Base-by-base conservation (phyloP, 2,329 filamentous ascomycete genomes). In the Trichoderma atroviride region DNA sequence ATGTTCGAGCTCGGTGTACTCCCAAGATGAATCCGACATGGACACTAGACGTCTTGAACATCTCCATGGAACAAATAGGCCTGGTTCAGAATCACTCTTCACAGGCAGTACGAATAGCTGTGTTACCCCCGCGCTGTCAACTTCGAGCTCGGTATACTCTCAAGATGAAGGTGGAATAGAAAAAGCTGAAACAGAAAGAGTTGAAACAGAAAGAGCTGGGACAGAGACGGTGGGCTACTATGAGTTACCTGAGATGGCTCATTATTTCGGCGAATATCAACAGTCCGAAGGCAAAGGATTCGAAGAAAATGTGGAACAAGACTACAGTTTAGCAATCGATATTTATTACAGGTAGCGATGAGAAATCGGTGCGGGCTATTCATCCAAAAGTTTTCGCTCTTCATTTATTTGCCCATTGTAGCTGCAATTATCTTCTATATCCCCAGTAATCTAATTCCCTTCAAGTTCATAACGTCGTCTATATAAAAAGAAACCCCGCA, bases 161-260 rank as follows among this genome's bases (percentile, higher is more conserved):
- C 13, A 24, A 19, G 16, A n/a, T 11, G n/a, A 33, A 22, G 4
- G 10, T 43, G 27, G 10, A 10, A 6, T 7, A 16, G 19, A 1
- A 27, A 11, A 6, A 19, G 27, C 2, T 16, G 52, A 33, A 10
- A 11, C 11, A 2, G 58, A 19, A 4, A 35, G 33, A 22, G 4
- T 5, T 43, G 24, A n/a, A 9, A 13, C 19, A 16, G 11, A 2
- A 19, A 10, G 11, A 22, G 27, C 3, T 11, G 58, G n/a, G 10
- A n/a, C 14, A 1, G 58, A 19, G 6, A 9, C 33, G 16, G 7
- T 9, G 1, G 72, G 74, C 13, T 70, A 75, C 1, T 75, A 75
- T 35, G 74, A 77, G 9, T 72, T 75, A n/a, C 72, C 74, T 4
- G 78, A 76, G 76, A 75, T 74, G 1, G 76, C 78, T 35, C 77